Percentiles rank a stretch among this genome's conserved stretches.
phyloP scores from a whole-genome alignment of 441 rosid species.

The Pelargonium citronellum region DNA sequence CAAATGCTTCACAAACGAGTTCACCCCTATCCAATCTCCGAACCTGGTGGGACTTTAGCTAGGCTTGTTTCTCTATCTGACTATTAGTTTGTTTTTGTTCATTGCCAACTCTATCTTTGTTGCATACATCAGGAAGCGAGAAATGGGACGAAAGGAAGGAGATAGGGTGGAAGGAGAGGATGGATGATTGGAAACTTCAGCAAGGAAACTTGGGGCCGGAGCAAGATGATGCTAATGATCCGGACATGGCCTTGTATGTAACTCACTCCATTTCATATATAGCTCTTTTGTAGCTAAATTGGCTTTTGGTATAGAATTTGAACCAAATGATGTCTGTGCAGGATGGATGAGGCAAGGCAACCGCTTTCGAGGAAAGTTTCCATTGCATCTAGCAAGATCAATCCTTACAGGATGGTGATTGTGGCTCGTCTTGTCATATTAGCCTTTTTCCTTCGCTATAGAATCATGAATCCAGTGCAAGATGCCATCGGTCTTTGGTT shows the following conservation, averaged over 20 bases:
- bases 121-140: slow-evolving; percentile 46
- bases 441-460: slow-evolving; percentile 83
- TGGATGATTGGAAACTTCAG: slow-evolving; percentile 10
- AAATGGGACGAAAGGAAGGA: slow-evolving; percentile 82
- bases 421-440: slow-evolving; percentile 82
- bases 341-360: slow-evolving; percentile 97
- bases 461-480: slow-evolving; percentile 86
- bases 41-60: slow-evolving; percentile 52
- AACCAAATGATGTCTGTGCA: slow-evolving; percentile 25
- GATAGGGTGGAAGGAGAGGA: slow-evolving; percentile 51
- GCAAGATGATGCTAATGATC: not conserved
- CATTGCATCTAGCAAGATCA: slow-evolving; percentile 83
- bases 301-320: not conserved
- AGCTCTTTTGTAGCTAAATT: not conserved
- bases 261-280: not conserved
- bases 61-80: not conserved
- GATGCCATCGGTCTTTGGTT: slow-evolving; percentile 89
- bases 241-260: slow-evolving; percentile 9
- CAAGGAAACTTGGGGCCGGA: slow-evolving; percentile 12
- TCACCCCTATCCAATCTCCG: slow-evolving; percentile 76
- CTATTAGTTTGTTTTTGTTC: not conserved
- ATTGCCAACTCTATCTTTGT: not conserved
- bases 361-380: slow-evolving; percentile 97
- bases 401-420: slow-evolving; percentile 97
- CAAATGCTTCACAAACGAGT: slow-evolving; percentile 77